phyloP scores from a whole-genome alignment of 2,329 filamentous ascomycete genomes.

The Xylaria digitata region DNA sequence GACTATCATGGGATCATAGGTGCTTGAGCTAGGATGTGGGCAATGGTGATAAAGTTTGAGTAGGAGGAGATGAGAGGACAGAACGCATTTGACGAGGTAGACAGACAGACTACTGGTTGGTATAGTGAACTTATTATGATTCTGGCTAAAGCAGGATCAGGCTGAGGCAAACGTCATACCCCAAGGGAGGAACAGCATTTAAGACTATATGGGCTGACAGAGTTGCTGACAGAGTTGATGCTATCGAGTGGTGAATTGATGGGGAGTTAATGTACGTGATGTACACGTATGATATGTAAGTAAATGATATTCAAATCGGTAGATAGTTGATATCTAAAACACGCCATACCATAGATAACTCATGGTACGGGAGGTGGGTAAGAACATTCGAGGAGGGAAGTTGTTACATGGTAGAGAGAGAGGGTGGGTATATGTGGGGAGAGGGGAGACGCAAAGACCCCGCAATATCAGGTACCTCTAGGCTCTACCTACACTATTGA shows the following conservation, averaged over 20 bases:
- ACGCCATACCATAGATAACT: too few relatives aligned
- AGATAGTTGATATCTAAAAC: background rate
- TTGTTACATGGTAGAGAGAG: background rate
- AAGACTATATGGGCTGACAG: constrained; percentile 2
- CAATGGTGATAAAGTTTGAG: constrained; percentile 14
- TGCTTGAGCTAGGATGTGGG: background rate
- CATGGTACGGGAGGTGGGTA: too few relatives aligned
- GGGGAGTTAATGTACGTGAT: constrained; percentile 15
- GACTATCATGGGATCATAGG: background rate
- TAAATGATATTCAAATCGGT: background rate
- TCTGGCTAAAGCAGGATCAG: background rate
- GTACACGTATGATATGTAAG: constrained; percentile 20
- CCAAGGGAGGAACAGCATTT: background rate
- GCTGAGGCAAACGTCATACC: background rate
- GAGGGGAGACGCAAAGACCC: constrained; percentile 17
- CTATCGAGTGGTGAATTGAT: constrained; percentile 11
- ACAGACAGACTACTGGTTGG: background rate
- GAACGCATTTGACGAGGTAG: constrained; percentile 23
- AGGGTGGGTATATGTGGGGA: too few relatives aligned
- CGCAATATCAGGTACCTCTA: constrained; percentile 8
- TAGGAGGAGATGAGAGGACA: constrained; percentile 9
- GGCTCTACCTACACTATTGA: background rate
- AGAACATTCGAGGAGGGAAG: background rate
- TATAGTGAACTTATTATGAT: constrained; percentile 1
- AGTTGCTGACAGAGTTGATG: too few relatives aligned